Evolutionary conservation across 306 rosid species (phyloP).

Genomic region (Malus fusca): DNA sequence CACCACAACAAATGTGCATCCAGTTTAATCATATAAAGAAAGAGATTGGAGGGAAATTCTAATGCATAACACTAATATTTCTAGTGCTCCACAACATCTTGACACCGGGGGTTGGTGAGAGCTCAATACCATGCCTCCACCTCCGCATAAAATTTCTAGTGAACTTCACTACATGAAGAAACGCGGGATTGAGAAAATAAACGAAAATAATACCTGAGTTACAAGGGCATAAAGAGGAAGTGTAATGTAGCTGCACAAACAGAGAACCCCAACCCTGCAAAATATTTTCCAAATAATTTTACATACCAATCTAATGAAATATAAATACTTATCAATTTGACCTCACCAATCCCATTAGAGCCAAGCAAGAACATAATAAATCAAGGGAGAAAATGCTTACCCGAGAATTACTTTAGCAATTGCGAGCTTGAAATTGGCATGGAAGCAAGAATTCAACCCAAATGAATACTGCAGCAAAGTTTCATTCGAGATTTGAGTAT

Average conservation of each 20-base stretch:
- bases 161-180: neutral
- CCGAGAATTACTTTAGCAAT: slow-evolving; percentile 49
- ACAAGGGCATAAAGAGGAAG: slow-evolving; percentile 90
- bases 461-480: slow-evolving; percentile 62
- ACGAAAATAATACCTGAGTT: slow-evolving; percentile 51
- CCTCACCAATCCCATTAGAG: neutral
- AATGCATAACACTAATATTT: neutral
- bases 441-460: slow-evolving; percentile 71
- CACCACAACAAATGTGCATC: neutral
- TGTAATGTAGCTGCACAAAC: slow-evolving; percentile 80
- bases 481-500: slow-evolving; percentile 3
- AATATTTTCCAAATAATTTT: neutral
- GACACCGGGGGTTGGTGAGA: neutral
- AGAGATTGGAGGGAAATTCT: neutral
- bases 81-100: neutral
- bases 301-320: neutral
- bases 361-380: neutral
- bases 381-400: slow-evolving; percentile 33
- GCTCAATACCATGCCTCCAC: neutral
- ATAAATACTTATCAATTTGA: neutral
- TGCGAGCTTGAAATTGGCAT: slow-evolving; percentile 41
- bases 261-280: slow-evolving; percentile 48
- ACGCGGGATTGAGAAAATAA: neutral
- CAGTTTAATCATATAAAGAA: neutral
- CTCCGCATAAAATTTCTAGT: neutral